Evolutionary conservation across 106 monocot genomes (phyloP), one percentile per base, ranked within the genome.

Genomic region (Platanthera zijinensis): DNA sequence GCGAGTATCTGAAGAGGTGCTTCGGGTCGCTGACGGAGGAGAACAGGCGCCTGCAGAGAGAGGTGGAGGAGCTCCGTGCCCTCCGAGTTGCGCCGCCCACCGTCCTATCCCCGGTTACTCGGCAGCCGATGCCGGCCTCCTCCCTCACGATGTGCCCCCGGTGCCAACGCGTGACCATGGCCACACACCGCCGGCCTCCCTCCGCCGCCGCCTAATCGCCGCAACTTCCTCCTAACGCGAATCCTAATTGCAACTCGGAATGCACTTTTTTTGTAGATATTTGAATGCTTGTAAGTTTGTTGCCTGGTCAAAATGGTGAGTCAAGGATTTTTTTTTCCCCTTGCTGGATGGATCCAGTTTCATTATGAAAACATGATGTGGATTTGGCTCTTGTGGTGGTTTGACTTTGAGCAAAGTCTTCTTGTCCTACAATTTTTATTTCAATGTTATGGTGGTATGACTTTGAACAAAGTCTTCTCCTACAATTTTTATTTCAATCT

Each of bases 51-150:
- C 85, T 96, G 46, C 96, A 89, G 78, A 76, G 87, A 7, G 96
- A 96, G 73, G 96, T 96, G 57, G 90, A 96, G 85, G 87, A 96
- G 82, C 90, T 96, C 15, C 82, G 96, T 10, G 86, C 96, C 12
- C 56, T 92, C 15, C 82, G 90, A 10, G 84, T 89, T 50, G 86
- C 95, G 8, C 92, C 96, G 50, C 96, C 92, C 15, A 89, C 90
- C 3, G 85, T 90, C 22, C 79, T 96, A 48, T 90, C 90, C 1
- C 95, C 95, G 1, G 88, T 89, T 71, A 92, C 95, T 3, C 73
- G 75, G 39, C 76, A 86, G 75, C 90, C 92, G 6, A 82, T 90
- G 67, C 87, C 84, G 13, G 90, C 96, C 5, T 90, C 96, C 3
- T 72, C 92, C 5, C 85, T 96, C 68, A 84, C 92, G 17, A 90